Conservation (phyloP, 1,139 yeast genomes). For the Petasospora fabianii region DNA sequence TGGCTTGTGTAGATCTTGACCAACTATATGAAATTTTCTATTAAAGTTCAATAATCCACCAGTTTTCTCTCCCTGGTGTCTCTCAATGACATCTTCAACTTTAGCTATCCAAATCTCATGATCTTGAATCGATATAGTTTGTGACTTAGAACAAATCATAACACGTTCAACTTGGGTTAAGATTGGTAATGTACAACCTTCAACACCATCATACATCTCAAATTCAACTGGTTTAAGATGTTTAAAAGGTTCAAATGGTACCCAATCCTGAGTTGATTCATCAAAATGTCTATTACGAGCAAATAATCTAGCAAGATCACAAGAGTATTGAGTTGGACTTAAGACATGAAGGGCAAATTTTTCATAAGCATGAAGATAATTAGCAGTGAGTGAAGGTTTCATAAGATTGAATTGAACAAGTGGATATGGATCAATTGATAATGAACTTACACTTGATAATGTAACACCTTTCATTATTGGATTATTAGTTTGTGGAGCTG, state of each 20-base stretch:
- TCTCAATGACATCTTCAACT: constrained; percentile 49
- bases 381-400: constrained; percentile 75
- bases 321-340: constrained; percentile 52
- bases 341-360: constrained; percentile 72
- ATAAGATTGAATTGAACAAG: constrained; percentile 78
- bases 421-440: constrained; percentile 71
- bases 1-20: constrained; percentile 14
- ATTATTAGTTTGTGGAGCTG: constrained; percentile 23
- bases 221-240: constrained; percentile 31
- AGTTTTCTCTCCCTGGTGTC: constrained; percentile 30
- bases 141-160: constrained; percentile 56
- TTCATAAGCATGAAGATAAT: constrained; percentile 50
- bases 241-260: constrained; percentile 29
- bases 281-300: constrained; percentile 49
- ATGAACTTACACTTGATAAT: constrained; percentile 73
- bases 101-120: constrained; percentile 88
- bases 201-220: constrained; percentile 11
- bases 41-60: constrained; percentile 54
- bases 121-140: constrained; percentile 60
- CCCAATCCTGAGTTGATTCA: constrained; percentile 16
- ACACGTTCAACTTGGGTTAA: constrained; percentile 57
- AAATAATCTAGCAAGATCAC: constrained; percentile 52
- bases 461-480: constrained; percentile 58
- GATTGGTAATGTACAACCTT: constrained; percentile 47
- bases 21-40: constrained; percentile 57